phyloP scores from a whole-genome alignment of 2,329 filamentous ascomycete species.

The Stagonosporopsis vannaccii region DNA sequence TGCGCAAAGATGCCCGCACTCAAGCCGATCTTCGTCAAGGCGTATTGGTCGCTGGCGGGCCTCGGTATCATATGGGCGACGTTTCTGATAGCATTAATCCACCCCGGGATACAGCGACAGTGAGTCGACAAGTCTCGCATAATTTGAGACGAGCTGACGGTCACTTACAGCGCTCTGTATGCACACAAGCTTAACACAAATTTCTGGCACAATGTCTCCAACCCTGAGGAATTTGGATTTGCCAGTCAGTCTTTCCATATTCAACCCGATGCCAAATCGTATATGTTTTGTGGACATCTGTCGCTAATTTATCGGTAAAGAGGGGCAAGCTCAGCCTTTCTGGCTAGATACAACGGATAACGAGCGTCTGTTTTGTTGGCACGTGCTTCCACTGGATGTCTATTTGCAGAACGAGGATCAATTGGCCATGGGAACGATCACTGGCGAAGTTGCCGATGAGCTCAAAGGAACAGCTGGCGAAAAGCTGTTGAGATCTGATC shows the following conservation, averaged over 20 bases:
- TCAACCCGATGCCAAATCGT: not conserved
- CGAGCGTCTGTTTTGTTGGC: conserved; percentile 86
- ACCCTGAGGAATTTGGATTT: conserved; percentile 86
- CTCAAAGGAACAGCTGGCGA: conserved; percentile 59
- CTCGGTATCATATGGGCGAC: conserved; percentile 70
- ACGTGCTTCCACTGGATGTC: conserved; percentile 79
- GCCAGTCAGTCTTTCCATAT: conserved; percentile 63
- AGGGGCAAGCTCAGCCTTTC: conserved; percentile 89
- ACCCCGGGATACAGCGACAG: conserved; percentile 80
- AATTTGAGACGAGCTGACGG: not conserved
- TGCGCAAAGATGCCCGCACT: conserved; percentile 34
- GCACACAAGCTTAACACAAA: conserved; percentile 79
- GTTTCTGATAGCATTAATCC: conserved; percentile 70
- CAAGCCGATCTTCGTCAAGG: conserved; percentile 42
- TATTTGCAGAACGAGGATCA: conserved; percentile 75
- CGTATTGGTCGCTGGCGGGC: conserved; percentile 52
- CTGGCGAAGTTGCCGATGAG: conserved; percentile 54
- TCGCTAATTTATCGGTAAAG: conserved; percentile 53
- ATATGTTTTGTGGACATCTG: not conserved
- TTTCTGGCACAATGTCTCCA: conserved; percentile 74
- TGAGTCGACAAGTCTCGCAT: conserved; percentile 55
- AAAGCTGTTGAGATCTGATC: conserved; percentile 59
- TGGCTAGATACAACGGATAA: conserved; percentile 76
- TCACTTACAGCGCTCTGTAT: conserved; percentile 73
- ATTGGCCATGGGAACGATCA: conserved; percentile 50